These are phyloP conservation scores for Cucumis sativus DNA, from an alignment of 306 rosid genomes.

Conservation along the genomic window DNA sequence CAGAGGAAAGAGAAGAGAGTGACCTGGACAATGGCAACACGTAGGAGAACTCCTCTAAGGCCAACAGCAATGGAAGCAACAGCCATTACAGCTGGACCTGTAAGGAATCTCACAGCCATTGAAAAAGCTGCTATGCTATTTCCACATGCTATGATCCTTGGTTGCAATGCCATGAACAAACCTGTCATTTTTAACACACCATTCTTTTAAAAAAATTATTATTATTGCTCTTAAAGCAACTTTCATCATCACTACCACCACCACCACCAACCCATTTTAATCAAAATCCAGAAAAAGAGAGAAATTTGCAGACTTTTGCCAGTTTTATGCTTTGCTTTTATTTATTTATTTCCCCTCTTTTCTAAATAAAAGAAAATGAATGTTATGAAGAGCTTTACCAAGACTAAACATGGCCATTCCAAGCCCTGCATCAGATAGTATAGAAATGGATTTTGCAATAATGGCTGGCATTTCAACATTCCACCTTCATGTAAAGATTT, in stretches of 20 bases:
- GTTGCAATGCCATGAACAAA: conserved; percentile 97
- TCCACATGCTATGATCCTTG: conserved; percentile 97
- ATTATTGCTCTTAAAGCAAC: background rate
- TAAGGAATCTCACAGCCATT: conserved; percentile 94
- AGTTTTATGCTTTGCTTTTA: background rate
- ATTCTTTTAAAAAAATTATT: background rate
- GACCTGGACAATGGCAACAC: conserved; percentile 92
- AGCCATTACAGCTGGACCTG: conserved; percentile 99
- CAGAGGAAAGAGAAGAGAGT: conserved; percentile 17
- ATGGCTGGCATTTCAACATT: conserved; percentile 71
- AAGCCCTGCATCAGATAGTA: conserved; percentile 89
- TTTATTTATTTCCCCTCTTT: too few species aligned
- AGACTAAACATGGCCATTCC: conserved; percentile 99
- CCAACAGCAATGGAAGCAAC: conserved; percentile 96
- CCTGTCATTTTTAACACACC: conserved; percentile 31
- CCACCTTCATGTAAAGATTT: conserved; percentile 37
- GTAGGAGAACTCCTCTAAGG: conserved; percentile 67
- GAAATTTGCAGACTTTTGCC: background rate
- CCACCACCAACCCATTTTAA: conserved; percentile 17
- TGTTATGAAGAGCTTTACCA: conserved; percentile 33
- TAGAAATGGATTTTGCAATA: conserved; percentile 72
- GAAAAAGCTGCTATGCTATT: conserved; percentile 80
- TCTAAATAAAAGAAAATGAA: background rate
- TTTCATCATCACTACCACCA: conserved; percentile 5
- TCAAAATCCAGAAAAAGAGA: conserved; percentile 5